Percentiles rank a stretch among this genome's conserved stretches.
These are phyloP conservation scores for Yarrowia osloensis DNA, from an alignment of 805 yeast species.

Conservation along the genomic window DNA sequence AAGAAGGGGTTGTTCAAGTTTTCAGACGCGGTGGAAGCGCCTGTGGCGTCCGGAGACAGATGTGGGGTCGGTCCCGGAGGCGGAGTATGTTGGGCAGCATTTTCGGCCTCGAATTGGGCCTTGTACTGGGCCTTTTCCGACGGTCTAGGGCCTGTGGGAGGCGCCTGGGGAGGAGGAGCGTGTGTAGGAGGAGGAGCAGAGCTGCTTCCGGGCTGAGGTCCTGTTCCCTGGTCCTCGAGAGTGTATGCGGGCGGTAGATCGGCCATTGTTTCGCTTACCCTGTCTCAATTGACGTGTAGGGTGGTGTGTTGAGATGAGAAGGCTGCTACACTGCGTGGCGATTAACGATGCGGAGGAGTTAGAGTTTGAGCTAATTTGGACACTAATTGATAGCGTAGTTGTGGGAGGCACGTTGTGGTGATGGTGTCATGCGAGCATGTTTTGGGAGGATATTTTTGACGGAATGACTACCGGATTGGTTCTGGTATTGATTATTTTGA, in stretches of 20 bases:
- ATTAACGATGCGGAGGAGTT: neutral
- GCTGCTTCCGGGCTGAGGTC: neutral
- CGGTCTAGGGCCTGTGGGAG: neutral
- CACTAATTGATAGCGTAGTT: neutral
- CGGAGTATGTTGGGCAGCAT: neutral
- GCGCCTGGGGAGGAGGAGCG: neutral
- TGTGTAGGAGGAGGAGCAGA: slow-evolving; percentile 3
- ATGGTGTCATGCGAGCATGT: neutral
- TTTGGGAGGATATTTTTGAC: no score
- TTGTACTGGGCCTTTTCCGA: slow-evolving; percentile 16
- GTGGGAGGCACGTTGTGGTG: neutral
- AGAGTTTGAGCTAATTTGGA: neutral
- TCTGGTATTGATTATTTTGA: no score
- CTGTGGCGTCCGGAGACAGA: neutral
- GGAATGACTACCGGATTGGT: no score
- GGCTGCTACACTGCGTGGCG: neutral
- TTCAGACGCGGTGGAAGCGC: neutral
- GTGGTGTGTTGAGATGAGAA: neutral
- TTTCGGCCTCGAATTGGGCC: slow-evolving; percentile 17
- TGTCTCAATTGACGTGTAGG: neutral
- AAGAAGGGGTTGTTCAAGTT: slow-evolving; percentile 7
- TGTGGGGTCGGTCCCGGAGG: slow-evolving; percentile 19
- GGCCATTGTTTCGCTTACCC: neutral
- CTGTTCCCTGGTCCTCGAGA: slow-evolving; percentile 12
- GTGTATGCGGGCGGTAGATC: slow-evolving; percentile 8